Percentiles rank a stretch among this genome's conserved stretches.
These are phyloP conservation scores for Agrocybe praecox DNA, from an alignment of 768 basidiomycete genomes.

Conservation along the genomic window DNA sequence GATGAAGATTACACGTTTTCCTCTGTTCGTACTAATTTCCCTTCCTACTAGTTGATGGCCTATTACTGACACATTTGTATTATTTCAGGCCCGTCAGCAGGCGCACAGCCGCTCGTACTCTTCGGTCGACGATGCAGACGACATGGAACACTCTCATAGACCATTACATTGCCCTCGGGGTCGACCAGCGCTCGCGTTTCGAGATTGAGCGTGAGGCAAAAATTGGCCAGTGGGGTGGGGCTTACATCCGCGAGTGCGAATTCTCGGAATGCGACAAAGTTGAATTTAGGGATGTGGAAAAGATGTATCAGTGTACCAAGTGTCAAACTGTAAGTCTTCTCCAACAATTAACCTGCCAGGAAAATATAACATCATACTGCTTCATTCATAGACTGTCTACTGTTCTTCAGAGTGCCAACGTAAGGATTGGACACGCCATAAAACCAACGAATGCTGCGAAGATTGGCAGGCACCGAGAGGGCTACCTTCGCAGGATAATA, in stretches of 20 bases:
- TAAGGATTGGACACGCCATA: not conserved
- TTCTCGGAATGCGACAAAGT: not conserved
- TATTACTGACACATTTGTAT: not conserved
- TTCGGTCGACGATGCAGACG: not conserved
- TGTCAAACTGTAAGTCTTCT: conserved; percentile 2
- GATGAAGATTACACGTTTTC: not conserved
- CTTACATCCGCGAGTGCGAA: not conserved
- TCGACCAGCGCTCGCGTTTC: not conserved
- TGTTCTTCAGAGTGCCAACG: not conserved
- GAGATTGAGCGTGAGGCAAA: conserved; percentile 2
- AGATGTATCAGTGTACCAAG: not conserved
- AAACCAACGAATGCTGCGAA: not conserved
- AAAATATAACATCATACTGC: too few relatives aligned
- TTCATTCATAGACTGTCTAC: conserved; percentile 3
- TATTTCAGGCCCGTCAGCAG: not conserved
- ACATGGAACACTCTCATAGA: conserved; percentile 3
- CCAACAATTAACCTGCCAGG: too few relatives aligned
- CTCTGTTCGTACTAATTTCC: not conserved
- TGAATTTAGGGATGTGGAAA: not conserved
- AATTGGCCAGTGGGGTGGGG: not conserved
- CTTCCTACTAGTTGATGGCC: not conserved
- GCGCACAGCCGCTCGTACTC: not conserved
- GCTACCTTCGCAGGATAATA: not conserved
- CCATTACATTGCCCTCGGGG: conserved; percentile 1
- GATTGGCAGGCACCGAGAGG: not conserved